These are phyloP conservation scores for Cercospora zeae-maydis DNA, from an alignment of 2,329 filamentous ascomycete genomes.

Conservation along the genomic window DNA sequence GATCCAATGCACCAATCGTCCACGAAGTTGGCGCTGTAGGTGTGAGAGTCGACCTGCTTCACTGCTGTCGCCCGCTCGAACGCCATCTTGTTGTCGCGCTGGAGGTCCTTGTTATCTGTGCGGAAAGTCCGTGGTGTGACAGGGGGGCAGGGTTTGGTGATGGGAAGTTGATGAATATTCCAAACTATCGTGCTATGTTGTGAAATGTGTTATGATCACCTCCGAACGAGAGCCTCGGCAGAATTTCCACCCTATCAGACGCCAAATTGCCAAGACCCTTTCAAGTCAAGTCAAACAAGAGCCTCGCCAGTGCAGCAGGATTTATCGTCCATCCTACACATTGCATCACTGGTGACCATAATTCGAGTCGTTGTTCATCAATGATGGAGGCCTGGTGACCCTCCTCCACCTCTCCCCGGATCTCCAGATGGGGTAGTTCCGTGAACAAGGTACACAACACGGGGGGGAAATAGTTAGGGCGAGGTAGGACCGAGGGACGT, in stretches of 20 bases:
- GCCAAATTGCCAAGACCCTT: neutral
- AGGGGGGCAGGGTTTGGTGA: neutral
- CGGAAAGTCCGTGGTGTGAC: neutral
- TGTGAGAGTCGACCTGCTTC: constrained; percentile 51
- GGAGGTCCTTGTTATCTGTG: neutral
- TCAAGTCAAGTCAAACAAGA: neutral
- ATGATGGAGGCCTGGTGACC: neutral
- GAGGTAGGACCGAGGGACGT: constrained; percentile 6
- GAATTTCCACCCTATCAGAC: neutral
- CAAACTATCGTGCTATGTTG: neutral
- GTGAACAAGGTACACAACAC: constrained; percentile 2
- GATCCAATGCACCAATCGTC: constrained; percentile 64
- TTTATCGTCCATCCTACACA: neutral
- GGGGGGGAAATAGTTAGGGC: neutral
- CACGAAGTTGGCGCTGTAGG: constrained; percentile 55
- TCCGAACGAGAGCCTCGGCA: neutral
- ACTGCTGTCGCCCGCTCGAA: constrained; percentile 46
- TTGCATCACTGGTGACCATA: neutral
- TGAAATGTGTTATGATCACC: neutral
- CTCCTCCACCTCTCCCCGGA: constrained; percentile 3
- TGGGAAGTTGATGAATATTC: neutral
- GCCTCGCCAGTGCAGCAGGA: neutral
- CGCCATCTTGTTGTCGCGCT: constrained; percentile 19
- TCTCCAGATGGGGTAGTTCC: constrained; percentile 7
- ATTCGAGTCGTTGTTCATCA: neutral